Evolutionary conservation across 176 grass and related monocot species (phyloP), one percentile per base, ranked within the genome.

Genomic region (Melocanna baccifera): DNA sequence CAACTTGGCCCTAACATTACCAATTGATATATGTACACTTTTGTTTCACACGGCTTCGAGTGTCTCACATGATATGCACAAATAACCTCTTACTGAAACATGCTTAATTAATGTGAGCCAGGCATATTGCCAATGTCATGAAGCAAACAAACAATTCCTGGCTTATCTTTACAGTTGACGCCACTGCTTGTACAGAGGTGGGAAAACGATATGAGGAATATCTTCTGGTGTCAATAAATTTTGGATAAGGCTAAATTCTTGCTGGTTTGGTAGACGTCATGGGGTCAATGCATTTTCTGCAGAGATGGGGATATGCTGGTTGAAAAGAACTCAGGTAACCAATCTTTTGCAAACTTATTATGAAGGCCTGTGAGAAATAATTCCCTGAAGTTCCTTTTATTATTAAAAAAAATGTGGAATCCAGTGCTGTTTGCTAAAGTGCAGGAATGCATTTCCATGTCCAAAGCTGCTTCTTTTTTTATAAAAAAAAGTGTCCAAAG

Each of bases 211-310:
- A 11, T 28, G 13, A 23, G 1, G 2, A 12, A 45, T 84, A 15
- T 10, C 50, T 1, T 32, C 4, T 2, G 6, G 16, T 0, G 63
- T 42, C 8, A 25, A 61, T 20, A 55, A 4, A 51, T 80, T 80
- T 63, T 64, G 67, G 56, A 86, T 86, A 63, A 80, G 84, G n/a
- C 4, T 19, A 66, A 40, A 53, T 15, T 43, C 1, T 12, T 29
- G 29, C 40, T 14, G 32, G 69, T 71, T 41, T 25, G 4, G 12
- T 57, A 26, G 22, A 51, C 6, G n/a, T 15, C 82, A 14, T 11
- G 9, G 11, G 20, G 67, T 51, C 53, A 9, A 71, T 1, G 47
- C 4, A 51, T 29, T 63, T 71, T 71, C 52, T 37, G 51, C 40
- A 4, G 3, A 45, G 53, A 78, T 61, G 52, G 13, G 66, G 42